A percentile compares a stretch with the other conserved stretches of the same genome.
phyloP scores from a whole-genome alignment of 192 early-diverging fungal genomes.

The Globomyces pollinis-pini region DNA sequence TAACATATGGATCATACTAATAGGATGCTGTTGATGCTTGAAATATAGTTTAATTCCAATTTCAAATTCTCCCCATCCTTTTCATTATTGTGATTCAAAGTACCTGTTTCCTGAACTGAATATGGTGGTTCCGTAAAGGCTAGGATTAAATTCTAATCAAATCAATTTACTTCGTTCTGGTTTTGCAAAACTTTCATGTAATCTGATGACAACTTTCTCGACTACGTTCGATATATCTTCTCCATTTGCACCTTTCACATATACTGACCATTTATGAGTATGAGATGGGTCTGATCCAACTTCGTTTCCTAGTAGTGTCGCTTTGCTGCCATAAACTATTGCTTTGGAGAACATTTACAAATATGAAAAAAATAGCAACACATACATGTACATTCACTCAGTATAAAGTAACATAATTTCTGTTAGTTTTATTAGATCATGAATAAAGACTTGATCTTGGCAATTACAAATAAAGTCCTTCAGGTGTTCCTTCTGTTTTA shows the following conservation, averaged over 20 bases:
- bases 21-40: constrained; percentile 67
- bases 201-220: constrained; percentile 85
- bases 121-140: constrained; percentile 77
- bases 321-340: constrained; percentile 81
- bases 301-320: constrained; percentile 52
- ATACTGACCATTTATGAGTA: constrained; percentile 95
- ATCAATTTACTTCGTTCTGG: constrained; percentile 52
- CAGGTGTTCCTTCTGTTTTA: constrained; percentile 98
- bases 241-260: constrained; percentile 72
- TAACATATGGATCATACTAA: constrained; percentile 82
- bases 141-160: constrained; percentile 22
- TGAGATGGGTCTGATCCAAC: constrained; percentile 64
- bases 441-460: too few species aligned
- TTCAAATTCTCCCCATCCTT: constrained; percentile 99
- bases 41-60: constrained; percentile 90
- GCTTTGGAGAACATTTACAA: constrained; percentile 41
- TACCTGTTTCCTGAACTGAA: constrained; percentile 87
- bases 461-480: constrained; percentile 55
- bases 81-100: not conserved
- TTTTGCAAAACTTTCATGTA: constrained; percentile 88
- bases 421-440: too few species aligned
- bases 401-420: too few species aligned
- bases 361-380: not conserved
- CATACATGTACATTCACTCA: too few species aligned
- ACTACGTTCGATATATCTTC: constrained; percentile 83